Percentiles rank a stretch among this genome's conserved stretches.
These are phyloP conservation scores for Starmera caribaea DNA, from an alignment of 805 yeast genomes.

Conservation along the genomic window DNA sequence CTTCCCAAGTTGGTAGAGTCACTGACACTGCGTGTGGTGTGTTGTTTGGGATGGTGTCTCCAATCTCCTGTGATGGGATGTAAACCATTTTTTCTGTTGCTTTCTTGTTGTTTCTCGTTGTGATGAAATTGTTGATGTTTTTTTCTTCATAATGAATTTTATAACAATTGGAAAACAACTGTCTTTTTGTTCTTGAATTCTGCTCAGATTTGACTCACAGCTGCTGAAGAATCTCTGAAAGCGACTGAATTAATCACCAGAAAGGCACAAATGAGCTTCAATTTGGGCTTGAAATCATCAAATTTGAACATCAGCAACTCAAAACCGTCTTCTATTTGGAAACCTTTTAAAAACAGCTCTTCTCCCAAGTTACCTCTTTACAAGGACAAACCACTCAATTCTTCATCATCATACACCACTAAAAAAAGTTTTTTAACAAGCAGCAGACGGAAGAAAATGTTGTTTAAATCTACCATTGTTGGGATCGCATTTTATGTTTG, in stretches of 20 bases:
- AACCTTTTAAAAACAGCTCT: slow-evolving; percentile 8
- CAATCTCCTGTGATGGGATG: slow-evolving; percentile 33
- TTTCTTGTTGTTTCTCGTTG: too few species aligned
- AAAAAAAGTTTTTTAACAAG: slow-evolving; percentile 4
- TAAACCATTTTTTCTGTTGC: background rate
- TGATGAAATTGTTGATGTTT: too few species aligned
- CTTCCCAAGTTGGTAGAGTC: slow-evolving; percentile 91
- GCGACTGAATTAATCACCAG: too few species aligned
- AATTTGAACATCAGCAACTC: background rate
- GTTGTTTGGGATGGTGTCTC: slow-evolving; percentile 82
- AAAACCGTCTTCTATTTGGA: slow-evolving; percentile 7
- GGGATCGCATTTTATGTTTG: slow-evolving; percentile 32
- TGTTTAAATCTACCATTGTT: slow-evolving; percentile 32
- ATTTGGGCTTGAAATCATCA: background rate
- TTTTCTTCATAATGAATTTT: too few species aligned
- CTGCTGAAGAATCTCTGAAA: too few species aligned
- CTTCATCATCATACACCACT: slow-evolving; percentile 6
- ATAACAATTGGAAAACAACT: too few species aligned
- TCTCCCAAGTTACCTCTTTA: slow-evolving; percentile 31
- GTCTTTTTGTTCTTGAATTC: too few species aligned
- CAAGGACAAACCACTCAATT: slow-evolving; percentile 38
- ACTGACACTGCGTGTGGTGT: slow-evolving; percentile 93
- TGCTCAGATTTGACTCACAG: too few species aligned
- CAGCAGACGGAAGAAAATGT: slow-evolving; percentile 23
- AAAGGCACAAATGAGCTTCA: too few species aligned